Percentiles rank a stretch among this genome's conserved stretches.
These are phyloP conservation scores for Pseudogymnoascus pannorum DNA, from an alignment of 2,329 filamentous ascomycete species.

Conservation along the genomic window DNA sequence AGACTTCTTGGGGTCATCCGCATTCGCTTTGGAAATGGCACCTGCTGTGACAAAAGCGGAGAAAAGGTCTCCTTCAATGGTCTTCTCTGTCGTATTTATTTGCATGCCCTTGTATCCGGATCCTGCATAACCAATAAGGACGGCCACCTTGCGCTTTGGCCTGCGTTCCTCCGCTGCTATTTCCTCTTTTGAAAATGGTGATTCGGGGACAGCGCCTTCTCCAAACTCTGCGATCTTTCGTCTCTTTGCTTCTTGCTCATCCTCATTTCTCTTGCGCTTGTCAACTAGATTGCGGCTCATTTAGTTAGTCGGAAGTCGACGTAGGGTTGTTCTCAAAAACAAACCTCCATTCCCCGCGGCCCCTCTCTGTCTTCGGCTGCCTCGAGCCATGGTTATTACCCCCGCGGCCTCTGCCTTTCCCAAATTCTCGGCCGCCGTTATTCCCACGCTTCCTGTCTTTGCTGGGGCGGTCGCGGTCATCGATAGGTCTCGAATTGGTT, in stretches of 20 bases:
- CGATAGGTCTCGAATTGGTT: neutral
- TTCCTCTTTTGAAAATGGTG: slow-evolving; percentile 64
- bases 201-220: slow-evolving; percentile 29
- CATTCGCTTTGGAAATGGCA: slow-evolving; percentile 94
- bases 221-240: slow-evolving; percentile 42
- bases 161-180: slow-evolving; percentile 79
- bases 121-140: slow-evolving; percentile 90
- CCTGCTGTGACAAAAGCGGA: slow-evolving; percentile 83
- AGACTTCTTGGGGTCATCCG: slow-evolving; percentile 93
- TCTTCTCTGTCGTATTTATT: slow-evolving; percentile 74
- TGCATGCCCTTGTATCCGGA: slow-evolving; percentile 98
- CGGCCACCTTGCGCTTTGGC: slow-evolving; percentile 93
- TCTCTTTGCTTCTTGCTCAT: slow-evolving; percentile 47
- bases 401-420: slow-evolving; percentile 47
- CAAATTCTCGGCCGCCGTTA: slow-evolving; percentile 25
- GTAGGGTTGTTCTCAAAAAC: slow-evolving; percentile 24
- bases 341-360: slow-evolving; percentile 58
- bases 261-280: slow-evolving; percentile 43
- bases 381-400: slow-evolving; percentile 29
- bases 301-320: slow-evolving; percentile 39
- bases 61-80: slow-evolving; percentile 94
- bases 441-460: slow-evolving; percentile 17
- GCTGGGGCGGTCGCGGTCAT: slow-evolving; percentile 3
- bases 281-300: slow-evolving; percentile 43
- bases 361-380: slow-evolving; percentile 60